Evolutionary conservation across 73 alveolate species (phyloP).

Genomic region (Paramecium caudatum): DNA sequence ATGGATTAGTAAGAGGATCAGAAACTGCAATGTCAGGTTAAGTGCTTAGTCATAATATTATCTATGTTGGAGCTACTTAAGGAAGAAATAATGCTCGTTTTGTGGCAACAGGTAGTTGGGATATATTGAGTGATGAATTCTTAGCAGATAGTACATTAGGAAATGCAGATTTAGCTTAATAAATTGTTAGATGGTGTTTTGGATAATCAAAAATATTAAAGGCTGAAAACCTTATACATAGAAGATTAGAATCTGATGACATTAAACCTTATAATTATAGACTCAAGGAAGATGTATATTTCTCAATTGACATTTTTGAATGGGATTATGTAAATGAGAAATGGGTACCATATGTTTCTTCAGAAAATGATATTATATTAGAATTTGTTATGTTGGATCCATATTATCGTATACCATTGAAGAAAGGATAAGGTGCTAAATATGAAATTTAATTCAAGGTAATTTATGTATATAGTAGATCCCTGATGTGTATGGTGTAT

Average conservation of each 20-base stretch:
- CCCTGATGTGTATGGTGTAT: conserved; percentile 75
- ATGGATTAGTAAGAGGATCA: conserved; percentile 76
- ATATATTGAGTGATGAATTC: conserved; percentile 70
- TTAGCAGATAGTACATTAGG: conserved; percentile 53
- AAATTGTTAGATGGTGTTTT: conserved; percentile 55
- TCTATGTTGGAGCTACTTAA: conserved; percentile 74
- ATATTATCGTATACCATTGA: conserved; percentile 56
- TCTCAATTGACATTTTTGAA: conserved; percentile 64
- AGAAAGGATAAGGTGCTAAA: conserved; percentile 68
- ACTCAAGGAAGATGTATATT: conserved; percentile 65
- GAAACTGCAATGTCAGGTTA: conserved; percentile 70
- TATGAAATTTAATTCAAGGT: conserved; percentile 66
- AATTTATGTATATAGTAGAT: conserved; percentile 24
- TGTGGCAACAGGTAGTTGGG: conserved; percentile 72
- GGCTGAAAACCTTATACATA: conserved; percentile 68
- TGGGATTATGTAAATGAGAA: conserved; percentile 20
- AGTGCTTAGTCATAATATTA: conserved; percentile 36
- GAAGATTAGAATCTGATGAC: conserved; percentile 70
- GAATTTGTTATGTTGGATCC: conserved; percentile 78
- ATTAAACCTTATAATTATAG: conserved; percentile 65
- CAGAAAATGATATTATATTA: conserved; percentile 55
- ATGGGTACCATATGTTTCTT: conserved; percentile 69
- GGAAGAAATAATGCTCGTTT: conserved; percentile 77
- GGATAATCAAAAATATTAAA: conserved; percentile 54
- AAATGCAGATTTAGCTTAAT: not conserved